Conservation (phyloP, 805 yeast genomes). For the Naumovozyma castellii region DNA sequence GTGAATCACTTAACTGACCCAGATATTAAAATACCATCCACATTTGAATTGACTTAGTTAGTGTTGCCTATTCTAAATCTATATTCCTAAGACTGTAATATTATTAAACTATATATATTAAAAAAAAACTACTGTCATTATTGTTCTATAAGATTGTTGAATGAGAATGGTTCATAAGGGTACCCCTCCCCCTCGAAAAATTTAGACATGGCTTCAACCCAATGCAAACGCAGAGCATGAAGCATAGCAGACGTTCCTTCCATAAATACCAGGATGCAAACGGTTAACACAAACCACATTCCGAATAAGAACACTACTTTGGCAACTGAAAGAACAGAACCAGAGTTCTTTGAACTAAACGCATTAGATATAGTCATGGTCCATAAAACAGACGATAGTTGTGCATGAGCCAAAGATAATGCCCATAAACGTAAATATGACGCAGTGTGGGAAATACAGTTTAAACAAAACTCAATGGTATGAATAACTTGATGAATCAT, state of each 20-base stretch:
- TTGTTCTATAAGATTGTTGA: constrained; percentile 26
- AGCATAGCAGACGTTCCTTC: constrained; percentile 99
- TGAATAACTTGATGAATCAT: constrained; percentile 96
- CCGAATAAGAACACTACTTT: constrained; percentile 76
- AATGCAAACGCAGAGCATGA: constrained; percentile 94
- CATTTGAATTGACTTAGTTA: background rate
- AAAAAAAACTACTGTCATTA: background rate
- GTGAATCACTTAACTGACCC: constrained; percentile 26
- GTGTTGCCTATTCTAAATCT: too few species aligned
- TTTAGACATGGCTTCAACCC: constrained; percentile 99
- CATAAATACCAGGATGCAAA: constrained; percentile 86
- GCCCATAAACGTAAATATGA: constrained; percentile 97
- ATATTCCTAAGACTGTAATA: too few species aligned
- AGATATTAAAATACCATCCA: constrained; percentile 1
- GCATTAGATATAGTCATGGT: constrained; percentile 83
- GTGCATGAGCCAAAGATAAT: constrained; percentile 91
- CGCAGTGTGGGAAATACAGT: constrained; percentile 97
- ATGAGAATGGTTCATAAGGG: constrained; percentile 81
- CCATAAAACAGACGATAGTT: constrained; percentile 92
- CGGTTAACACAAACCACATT: constrained; percentile 90
- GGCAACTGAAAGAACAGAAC: constrained; percentile 53
- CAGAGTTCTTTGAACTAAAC: constrained; percentile 42
- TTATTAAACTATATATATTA: background rate
- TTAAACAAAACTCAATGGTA: constrained; percentile 93
- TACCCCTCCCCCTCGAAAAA: constrained; percentile 95